Base-by-base conservation (phyloP, 2,329 filamentous ascomycete species). In the Gyromitra esculenta region DNA sequence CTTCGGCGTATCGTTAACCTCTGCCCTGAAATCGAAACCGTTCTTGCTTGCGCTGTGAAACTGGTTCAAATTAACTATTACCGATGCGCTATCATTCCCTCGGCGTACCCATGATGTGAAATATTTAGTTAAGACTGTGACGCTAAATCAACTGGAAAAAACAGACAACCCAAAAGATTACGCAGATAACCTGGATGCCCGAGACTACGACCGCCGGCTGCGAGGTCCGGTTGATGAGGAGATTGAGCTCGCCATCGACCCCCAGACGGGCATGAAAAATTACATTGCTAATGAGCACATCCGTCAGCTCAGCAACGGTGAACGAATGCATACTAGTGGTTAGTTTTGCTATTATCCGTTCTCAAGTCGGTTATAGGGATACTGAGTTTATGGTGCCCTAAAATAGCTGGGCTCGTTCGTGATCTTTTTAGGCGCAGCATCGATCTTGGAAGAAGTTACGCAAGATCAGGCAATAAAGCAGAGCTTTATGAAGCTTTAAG, bases 401-500 rank as follows among this genome's bases (percentile, higher is more conserved):
- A 41, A 67, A 97, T 93, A 63, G 91, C 94, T 73, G 86, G 87
- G 62, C 89, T 96, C 81, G 89, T 97, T 76, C 89, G 92, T 68
- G 87, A 88, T 78, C 89, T 96, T 0, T 92, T 97, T 79, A 84
- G 86, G 59, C 86, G 88, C 77, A 93, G 89, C 81, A 93, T 97
- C 80, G 87, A 95, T 81, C 89, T 96, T n/a, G 94, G 90, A 56
- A 91, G 93, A 76, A 87, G 87, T 60, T 97, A 95, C 83, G 87
- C 86, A 75, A 85, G 87, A 48, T 89, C 86, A 79, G 86, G 89
- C 72, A 88, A 91, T 80, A 89, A 93, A 82, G 88, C 87, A n/a
- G 94, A 97, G 81, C 88, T 96, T 39, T 90, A 96, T 82, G 95
- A 97, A 84, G 92, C 94, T 71, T 88, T 97, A 62, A 90, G 94